phyloP scores from a whole-genome alignment of 2,329 filamentous ascomycete genomes.

The Cladobotryum protrusum region DNA sequence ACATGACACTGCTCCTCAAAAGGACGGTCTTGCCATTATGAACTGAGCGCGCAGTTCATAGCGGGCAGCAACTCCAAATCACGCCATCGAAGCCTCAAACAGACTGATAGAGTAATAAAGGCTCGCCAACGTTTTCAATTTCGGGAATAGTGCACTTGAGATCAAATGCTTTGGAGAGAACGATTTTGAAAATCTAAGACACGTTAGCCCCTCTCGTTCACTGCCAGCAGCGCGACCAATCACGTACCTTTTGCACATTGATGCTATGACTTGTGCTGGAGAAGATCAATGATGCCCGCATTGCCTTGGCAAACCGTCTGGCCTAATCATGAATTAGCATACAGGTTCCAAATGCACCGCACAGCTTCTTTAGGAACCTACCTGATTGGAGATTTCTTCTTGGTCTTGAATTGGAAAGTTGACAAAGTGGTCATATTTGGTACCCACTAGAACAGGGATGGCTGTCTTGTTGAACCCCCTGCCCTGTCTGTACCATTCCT shows the following conservation, averaged over 20 bases:
- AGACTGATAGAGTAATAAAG: constrained; percentile 82
- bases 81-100: constrained; percentile 22
- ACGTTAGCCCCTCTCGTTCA: background rate
- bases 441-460: constrained; percentile 95
- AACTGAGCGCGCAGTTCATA: background rate
- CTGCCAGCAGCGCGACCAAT: background rate
- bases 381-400: constrained; percentile 96
- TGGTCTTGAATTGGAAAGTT: constrained; percentile 97
- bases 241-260: constrained; percentile 87
- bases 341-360: background rate
- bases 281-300: constrained; percentile 96
- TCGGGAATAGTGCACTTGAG: constrained; percentile 98
- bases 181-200: constrained; percentile 94
- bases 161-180: constrained; percentile 96
- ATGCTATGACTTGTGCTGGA: constrained; percentile 99
- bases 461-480: constrained; percentile 99
- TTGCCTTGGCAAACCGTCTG: constrained; percentile 92
- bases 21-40: background rate
- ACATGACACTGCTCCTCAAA: no score
- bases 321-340: constrained; percentile 49
- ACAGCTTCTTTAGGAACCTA: constrained; percentile 30
- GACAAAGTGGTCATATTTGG: constrained; percentile 99
- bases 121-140: constrained; percentile 96
- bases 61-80: constrained; percentile 1
- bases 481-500: constrained; percentile 98